Evolutionary conservation across 2,329 filamentous ascomycete species (phyloP).

Genomic region (Sarocladium kiliense): DNA sequence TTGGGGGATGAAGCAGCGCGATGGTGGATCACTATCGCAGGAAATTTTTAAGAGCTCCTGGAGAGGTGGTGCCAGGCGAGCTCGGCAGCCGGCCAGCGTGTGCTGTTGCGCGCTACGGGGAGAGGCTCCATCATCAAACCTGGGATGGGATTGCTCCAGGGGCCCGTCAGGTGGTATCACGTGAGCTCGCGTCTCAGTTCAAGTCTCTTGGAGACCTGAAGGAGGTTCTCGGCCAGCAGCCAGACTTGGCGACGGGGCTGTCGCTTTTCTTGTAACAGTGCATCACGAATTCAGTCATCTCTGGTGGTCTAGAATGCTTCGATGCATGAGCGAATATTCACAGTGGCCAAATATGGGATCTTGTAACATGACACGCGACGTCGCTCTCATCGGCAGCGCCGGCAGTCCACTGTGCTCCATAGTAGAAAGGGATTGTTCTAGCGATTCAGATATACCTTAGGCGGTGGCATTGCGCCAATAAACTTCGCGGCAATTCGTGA

Average conservation of each 20-base stretch:
- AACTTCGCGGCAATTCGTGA: constrained; percentile 3
- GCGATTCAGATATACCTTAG: neutral
- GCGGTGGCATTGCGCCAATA: constrained; percentile 1
- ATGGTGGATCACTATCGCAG: constrained; percentile 2
- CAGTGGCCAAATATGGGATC: neutral
- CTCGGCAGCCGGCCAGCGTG: neutral
- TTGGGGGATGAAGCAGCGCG: neutral
- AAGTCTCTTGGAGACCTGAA: too few species aligned
- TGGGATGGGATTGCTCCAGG: too few species aligned
- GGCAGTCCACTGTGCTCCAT: neutral
- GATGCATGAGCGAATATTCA: neutral
- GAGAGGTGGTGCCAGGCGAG: neutral
- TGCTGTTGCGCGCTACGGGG: neutral
- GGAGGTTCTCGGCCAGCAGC: neutral
- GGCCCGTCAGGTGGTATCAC: too few species aligned
- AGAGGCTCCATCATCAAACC: neutral
- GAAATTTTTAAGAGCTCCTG: constrained; percentile 13
- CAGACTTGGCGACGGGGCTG: neutral
- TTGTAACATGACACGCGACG: neutral
- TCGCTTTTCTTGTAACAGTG: neutral
- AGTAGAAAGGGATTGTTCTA: neutral
- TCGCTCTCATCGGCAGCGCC: neutral
- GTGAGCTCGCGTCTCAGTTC: constrained; percentile 12
- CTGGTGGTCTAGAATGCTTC: neutral
- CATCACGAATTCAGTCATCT: neutral